Percentiles rank a stretch among this genome's conserved stretches.
Evolutionary conservation across 1,284 basidiomycete species (phyloP).

Genomic region (Leccinum pachyderme): DNA sequence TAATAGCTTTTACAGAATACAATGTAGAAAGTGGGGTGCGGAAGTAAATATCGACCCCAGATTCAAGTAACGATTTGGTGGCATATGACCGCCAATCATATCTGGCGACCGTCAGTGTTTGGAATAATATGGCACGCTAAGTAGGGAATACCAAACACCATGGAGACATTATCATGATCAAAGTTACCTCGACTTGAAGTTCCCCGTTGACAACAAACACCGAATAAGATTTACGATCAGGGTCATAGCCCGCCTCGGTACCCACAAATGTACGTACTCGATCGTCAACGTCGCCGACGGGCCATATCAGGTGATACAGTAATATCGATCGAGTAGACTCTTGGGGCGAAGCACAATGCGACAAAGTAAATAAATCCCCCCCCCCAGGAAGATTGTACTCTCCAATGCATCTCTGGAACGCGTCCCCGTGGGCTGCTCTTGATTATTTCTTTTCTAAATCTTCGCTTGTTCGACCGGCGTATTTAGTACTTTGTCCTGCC

Average conservation of each 20-base stretch:
- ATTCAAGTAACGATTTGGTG: background rate
- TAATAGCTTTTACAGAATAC: background rate
- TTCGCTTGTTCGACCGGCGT: too few species aligned
- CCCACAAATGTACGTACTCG: background rate
- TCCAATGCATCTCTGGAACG: background rate
- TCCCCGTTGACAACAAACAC: constrained; percentile 3
- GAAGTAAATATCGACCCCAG: background rate
- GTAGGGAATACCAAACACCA: background rate
- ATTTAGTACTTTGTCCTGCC: too few species aligned
- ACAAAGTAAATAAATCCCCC: background rate
- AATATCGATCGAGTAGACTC: background rate
- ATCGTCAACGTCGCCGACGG: background rate
- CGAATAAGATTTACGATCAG: background rate
- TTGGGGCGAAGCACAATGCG: background rate
- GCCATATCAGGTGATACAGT: background rate
- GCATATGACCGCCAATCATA: background rate
- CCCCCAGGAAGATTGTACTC: background rate
- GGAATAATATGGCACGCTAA: background rate
- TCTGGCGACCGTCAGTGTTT: background rate
- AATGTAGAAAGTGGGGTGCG: background rate
- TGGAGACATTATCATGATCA: background rate
- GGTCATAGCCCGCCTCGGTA: background rate
- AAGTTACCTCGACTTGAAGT: background rate
- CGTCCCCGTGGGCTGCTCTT: too few species aligned
- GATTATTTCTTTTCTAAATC: too few species aligned